phyloP scores from a whole-genome alignment of 768 basidiomycete species.

The Rhodotorula babjevae region DNA sequence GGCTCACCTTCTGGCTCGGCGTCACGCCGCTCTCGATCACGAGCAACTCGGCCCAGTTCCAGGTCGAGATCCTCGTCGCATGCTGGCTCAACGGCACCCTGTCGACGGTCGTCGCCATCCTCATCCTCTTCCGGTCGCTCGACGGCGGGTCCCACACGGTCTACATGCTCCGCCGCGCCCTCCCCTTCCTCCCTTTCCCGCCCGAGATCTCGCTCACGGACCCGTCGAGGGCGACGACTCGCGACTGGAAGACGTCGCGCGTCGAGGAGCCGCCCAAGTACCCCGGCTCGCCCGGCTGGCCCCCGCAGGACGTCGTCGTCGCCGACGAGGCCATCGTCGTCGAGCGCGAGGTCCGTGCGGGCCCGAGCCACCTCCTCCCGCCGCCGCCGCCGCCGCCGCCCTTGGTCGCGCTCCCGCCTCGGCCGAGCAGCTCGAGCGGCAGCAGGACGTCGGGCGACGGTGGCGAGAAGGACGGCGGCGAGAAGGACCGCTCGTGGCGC shows the following conservation, averaged over 20 bases:
- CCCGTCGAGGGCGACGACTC: not conserved
- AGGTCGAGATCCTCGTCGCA: constrained; percentile 18
- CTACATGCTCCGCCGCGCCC: not conserved
- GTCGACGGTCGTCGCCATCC: constrained; percentile 24
- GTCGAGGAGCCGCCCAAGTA: constrained; percentile 10
- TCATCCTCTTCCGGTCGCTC: constrained; percentile 35
- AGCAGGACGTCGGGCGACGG: no score
- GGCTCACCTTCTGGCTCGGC: constrained; percentile 4
- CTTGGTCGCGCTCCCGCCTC: no score
- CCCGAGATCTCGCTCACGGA: constrained; percentile 15
- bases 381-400: not conserved
- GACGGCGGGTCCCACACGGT: constrained; percentile 13
- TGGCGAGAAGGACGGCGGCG: no score
- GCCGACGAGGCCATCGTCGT: no score
- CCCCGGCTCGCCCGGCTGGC: not conserved
- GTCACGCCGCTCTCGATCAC: not conserved
- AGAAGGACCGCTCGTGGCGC: no score
- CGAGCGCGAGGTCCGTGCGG: not conserved
- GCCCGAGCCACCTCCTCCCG: not conserved
- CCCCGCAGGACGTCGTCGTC: no score
- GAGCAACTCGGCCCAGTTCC: constrained; percentile 6
- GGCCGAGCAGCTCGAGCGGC: no score
- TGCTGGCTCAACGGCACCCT: constrained; percentile 16
- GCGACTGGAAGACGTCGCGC: not conserved
- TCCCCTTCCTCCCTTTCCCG: constrained; percentile 22